phyloP scores from a whole-genome alignment of 1,284 basidiomycete genomes.

The Anthracocystis walkeri region DNA sequence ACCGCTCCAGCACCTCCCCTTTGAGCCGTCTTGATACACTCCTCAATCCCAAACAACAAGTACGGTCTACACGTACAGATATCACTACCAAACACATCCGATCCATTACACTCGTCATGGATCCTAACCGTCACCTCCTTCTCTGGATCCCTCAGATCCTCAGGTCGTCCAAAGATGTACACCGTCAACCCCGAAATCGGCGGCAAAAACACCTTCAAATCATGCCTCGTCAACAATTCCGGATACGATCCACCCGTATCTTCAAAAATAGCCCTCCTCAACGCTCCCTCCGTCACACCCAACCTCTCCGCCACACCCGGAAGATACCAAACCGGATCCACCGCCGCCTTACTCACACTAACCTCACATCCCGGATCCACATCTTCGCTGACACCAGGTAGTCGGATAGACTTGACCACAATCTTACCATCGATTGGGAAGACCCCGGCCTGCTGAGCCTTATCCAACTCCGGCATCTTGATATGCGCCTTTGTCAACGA shows the following conservation, averaged over 20 bases:
- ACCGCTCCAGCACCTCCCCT: slow-evolving; percentile 90
- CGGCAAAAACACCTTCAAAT: slow-evolving; percentile 94
- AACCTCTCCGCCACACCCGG: slow-evolving; percentile 76
- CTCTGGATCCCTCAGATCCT: slow-evolving; percentile 60
- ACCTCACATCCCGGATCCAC: slow-evolving; percentile 85
- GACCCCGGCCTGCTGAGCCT: slow-evolving; percentile 78
- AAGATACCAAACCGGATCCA: slow-evolving; percentile 86
- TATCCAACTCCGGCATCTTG: slow-evolving; percentile 91
- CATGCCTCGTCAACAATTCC: slow-evolving; percentile 91
- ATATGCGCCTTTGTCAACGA: slow-evolving; percentile 86
- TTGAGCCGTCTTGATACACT: slow-evolving; percentile 87
- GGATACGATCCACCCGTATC: slow-evolving; percentile 95
- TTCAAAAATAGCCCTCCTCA: slow-evolving; percentile 90
- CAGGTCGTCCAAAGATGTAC: slow-evolving; percentile 80
- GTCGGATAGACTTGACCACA: slow-evolving; percentile 66
- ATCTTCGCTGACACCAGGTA: slow-evolving; percentile 51
- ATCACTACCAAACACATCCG: slow-evolving; percentile 88
- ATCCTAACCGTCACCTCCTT: slow-evolving; percentile 89
- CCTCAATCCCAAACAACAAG: slow-evolving; percentile 90
- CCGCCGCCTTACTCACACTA: slow-evolving; percentile 78
- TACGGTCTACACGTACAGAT: slow-evolving; percentile 91
- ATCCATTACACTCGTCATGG: slow-evolving; percentile 91
- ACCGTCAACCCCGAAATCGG: slow-evolving; percentile 92
- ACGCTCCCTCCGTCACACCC: slow-evolving; percentile 78
- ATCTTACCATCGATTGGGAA: slow-evolving; percentile 85